phyloP scores from a whole-genome alignment of 2,329 filamentous ascomycete genomes.

The Cryphonectria radicalis region DNA sequence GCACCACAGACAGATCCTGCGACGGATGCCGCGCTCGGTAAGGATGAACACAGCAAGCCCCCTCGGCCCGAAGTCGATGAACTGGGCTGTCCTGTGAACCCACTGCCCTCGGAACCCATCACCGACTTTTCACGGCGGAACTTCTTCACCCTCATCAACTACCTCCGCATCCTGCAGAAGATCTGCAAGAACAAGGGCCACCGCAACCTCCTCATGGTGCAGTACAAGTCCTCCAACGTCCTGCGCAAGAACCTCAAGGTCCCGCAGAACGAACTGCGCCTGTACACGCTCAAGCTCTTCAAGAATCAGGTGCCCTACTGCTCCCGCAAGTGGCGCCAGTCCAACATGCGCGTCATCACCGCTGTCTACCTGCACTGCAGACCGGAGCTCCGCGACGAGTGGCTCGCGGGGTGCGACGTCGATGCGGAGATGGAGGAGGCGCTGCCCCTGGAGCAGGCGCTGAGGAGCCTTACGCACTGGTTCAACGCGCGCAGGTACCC shows the following conservation, averaged over 20 bases:
- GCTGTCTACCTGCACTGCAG: constrained; percentile 93
- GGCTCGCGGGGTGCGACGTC: constrained; percentile 88
- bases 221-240: constrained; percentile 93
- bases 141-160: constrained; percentile 94
- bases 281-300: constrained; percentile 97
- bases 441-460: constrained; percentile 86
- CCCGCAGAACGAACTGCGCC: constrained; percentile 81
- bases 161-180: constrained; percentile 95
- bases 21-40: constrained; percentile 30
- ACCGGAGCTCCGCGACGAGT: constrained; percentile 91
- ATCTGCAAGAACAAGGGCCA: constrained; percentile 96
- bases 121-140: constrained; percentile 91
- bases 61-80: constrained; percentile 75
- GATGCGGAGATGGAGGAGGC: constrained; percentile 94
- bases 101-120: constrained; percentile 75
- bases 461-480: constrained; percentile 91
- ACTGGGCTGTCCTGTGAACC: constrained; percentile 76
- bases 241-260: constrained; percentile 90
- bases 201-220: constrained; percentile 88
- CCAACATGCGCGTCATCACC: constrained; percentile 98
- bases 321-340: constrained; percentile 95
- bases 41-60: constrained; percentile 31
- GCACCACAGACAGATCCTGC: constrained; percentile 37
- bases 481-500: constrained; percentile 85
- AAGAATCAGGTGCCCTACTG: constrained; percentile 99